Evolutionary conservation across 106 monocot species (phyloP), one percentile per base, ranked within the genome.

Genomic region (Dendrobium nobile): DNA sequence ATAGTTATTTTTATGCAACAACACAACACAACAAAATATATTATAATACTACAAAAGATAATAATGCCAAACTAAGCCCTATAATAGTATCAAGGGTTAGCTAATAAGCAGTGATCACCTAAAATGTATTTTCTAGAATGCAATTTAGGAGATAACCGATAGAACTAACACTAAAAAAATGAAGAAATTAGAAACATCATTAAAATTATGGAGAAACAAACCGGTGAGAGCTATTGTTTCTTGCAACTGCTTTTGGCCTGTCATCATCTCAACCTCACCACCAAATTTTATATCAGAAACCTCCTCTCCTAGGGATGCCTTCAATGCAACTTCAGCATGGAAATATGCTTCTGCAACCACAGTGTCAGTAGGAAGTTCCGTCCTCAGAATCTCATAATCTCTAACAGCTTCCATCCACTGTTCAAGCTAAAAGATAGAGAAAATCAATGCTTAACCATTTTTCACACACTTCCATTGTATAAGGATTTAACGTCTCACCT

Each of bases 301-400:
- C 41, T 88, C 90, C 67, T 93, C 86, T 6, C 88, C 88, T 47
- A 74, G 80, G 40, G 85, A 88, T 20, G 44, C 84, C 67, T 88
- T 90, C 58, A 93, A 41, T 33, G 90, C 88, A n/a, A 90, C 84
- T 75, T 93, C 82, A 47, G 90, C 86, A 80, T 87, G 85, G 77
- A 93, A 88, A 18, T 90, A 70, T 11, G 79, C 75, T 77, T 90
- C 90, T 45, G 90, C 88, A 17, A 93, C 84, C 55, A 86, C 84
- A 24, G 61, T 85, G 26, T 88, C 90, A 64, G 67, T 54, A 7
- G 93, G 93, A 72, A 93, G 82, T 54, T 85, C 85, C 78, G 87
- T 90, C 81, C 88, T 85, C 77, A 92, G 70, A 37, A 83, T 54
- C 72, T 89, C 89, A 78, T 89, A 92, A 80, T 92, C 92, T 41